These are phyloP conservation scores for Vinca minor DNA, from an alignment of 257 asterid species.

Conservation along the genomic window DNA sequence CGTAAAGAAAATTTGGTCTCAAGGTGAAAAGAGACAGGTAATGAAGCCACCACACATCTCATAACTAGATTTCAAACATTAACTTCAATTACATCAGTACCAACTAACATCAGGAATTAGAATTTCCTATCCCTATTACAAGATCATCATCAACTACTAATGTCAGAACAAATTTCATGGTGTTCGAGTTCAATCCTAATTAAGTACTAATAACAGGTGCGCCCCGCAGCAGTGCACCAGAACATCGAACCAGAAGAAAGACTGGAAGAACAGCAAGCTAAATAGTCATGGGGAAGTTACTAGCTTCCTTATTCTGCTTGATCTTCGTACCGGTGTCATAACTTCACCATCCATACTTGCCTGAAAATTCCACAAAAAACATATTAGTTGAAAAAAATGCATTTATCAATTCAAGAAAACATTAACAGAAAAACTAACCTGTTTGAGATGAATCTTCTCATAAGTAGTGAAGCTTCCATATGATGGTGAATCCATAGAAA, in stretches of 20 bases:
- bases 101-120: neutral
- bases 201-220: neutral
- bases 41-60: no score
- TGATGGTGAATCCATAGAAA: constrained; percentile 45
- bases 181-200: neutral
- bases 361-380: constrained; percentile 26
- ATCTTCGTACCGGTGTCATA: constrained; percentile 86
- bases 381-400: neutral
- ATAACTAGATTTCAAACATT: no score
- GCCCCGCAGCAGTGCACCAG: no score
- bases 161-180: neutral
- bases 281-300: constrained; percentile 40
- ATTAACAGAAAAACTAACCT: no score
- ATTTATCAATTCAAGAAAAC: neutral
- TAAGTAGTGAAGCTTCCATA: constrained; percentile 96
- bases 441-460: constrained; percentile 59
- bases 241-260: no score
- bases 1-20: no score
- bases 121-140: neutral
- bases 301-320: constrained; percentile 71
- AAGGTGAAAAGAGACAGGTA: no score
- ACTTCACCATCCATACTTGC: constrained; percentile 61
- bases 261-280: no score
- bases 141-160: no score
- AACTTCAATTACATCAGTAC: no score